These are phyloP conservation scores for Amphirosellinia nigrospora DNA, from an alignment of 495 filamentous ascomycete genomes.

Conservation along the genomic window DNA sequence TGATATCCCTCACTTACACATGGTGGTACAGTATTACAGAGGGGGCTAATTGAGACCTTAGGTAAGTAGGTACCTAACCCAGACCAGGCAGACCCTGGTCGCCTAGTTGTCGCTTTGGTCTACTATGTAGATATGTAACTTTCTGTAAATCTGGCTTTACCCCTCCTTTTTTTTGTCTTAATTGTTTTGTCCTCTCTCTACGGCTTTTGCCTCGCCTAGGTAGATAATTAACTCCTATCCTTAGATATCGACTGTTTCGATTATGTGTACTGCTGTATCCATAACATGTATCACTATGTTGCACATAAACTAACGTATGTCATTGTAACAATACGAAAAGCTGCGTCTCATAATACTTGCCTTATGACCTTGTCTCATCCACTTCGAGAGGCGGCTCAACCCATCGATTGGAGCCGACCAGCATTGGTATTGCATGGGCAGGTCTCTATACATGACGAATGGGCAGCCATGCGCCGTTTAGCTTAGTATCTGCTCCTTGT, in stretches of 20 bases:
- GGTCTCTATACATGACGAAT: constrained; percentile 42
- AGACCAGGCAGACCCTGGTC: constrained; percentile 18
- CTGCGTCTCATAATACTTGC: not conserved
- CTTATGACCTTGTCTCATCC: constrained; percentile 22
- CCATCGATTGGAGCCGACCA: constrained; percentile 7
- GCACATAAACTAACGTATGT: too few relatives aligned
- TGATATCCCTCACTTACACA: constrained; percentile 1
- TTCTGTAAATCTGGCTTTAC: constrained; percentile 2
- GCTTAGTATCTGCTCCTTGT: constrained; percentile 35
- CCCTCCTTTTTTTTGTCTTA: constrained; percentile 16
- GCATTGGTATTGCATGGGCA: constrained; percentile 15
- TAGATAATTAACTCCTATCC: not conserved
- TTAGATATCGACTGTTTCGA: not conserved
- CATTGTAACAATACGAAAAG: not conserved
- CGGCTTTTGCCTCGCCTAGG: not conserved
- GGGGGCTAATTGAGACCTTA: too few relatives aligned
- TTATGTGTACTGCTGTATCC: too few relatives aligned
- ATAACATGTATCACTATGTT: not conserved
- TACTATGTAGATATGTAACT: too few relatives aligned
- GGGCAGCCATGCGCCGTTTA: constrained; percentile 43
- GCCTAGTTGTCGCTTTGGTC: constrained; percentile 11
- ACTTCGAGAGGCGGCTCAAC: constrained; percentile 14
- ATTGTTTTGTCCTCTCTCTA: constrained; percentile 9
- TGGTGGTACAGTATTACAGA: not conserved
- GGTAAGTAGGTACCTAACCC: constrained; percentile 23